Evolutionary conservation across 164 flowering plant genomes (phyloP), one percentile per base, ranked within the genome.

Genomic region (Amborella trichopoda): DNA sequence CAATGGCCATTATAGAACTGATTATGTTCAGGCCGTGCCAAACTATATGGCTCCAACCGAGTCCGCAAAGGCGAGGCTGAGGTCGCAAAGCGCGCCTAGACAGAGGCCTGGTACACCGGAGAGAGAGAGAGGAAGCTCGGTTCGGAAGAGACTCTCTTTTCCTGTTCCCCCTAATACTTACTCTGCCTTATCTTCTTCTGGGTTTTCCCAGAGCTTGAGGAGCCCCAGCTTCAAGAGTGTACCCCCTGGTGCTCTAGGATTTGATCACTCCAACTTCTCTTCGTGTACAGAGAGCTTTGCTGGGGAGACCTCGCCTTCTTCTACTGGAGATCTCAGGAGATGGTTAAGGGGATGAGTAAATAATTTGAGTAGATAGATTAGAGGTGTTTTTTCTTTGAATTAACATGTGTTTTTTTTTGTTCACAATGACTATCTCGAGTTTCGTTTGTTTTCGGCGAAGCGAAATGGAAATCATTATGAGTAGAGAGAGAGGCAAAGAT

Each of bases 11-110:
- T 40, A 39, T 13, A 53, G 50, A 1, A n/a, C n/a, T n/a, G 40
- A 28, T 45, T 53, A 23, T 2, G 23, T 40, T 6, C 34, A 17
- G 17, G 51, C 57, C 1, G 23, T 67, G 22, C 97, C 97, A 0
- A 89, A 71, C 58, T 89, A 89, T 65, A 89, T 89, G 97, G 78
- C 83, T 2, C 76, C 94, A 24, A 89, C 97, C 0, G 97, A 73
- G 47, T 89, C 97, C 2, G 90, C 97, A 14, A 77, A 70, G 49
- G 95, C 95, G 2, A 43, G 85, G 44, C 19, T 63, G 9, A 65
- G 97, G 39, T 76, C 93, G 32, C 60, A 55, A 47, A 55, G 60
- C 33, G 60, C 60, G 2, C 60, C 60, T 3, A 40, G 46, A 16
- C 60, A 55, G 48, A 48, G 53, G 60, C 60, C 53, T 3, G 21